Conservation (phyloP, 164 flowering plant species). For the Protea cynaroides region DNA sequence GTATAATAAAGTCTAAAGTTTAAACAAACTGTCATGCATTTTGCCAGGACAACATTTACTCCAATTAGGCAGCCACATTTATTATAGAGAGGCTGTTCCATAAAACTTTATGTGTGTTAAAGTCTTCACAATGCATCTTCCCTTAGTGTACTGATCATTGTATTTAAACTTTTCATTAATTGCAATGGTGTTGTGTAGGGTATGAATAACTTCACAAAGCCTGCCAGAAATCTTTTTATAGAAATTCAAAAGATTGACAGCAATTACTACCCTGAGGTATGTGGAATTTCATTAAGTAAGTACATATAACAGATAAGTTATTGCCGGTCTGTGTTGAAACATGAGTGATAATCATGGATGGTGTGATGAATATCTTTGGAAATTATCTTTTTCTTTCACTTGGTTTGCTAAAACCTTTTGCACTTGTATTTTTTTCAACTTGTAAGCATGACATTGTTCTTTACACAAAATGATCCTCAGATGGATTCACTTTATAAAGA, state of each 20-base stretch:
- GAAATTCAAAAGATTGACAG: constrained; percentile 70
- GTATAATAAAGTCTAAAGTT: background rate
- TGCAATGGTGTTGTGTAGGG: constrained; percentile 29
- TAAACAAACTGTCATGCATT: background rate
- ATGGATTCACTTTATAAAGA: too few species aligned
- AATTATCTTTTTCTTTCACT: too few species aligned
- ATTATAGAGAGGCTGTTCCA: background rate
- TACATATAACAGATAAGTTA: too few species aligned
- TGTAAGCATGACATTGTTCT: too few species aligned
- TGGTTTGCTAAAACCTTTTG: too few species aligned
- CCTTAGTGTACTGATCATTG: background rate
- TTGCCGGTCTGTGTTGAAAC: too few species aligned
- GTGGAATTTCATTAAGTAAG: background rate
- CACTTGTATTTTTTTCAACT: too few species aligned
- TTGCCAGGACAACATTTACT: background rate
- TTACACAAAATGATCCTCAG: too few species aligned
- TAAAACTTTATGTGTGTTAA: background rate
- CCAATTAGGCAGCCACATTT: background rate
- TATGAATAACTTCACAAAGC: constrained; percentile 54
- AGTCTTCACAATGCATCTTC: background rate
- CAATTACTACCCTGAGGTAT: constrained; percentile 75
- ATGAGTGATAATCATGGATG: background rate
- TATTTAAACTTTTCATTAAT: background rate
- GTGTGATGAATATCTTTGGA: too few species aligned
- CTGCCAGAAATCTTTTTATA: constrained; percentile 51